Evolutionary conservation across 164 flowering plant genomes (phyloP).

Genomic region (Paratinospora sagittata): DNA sequence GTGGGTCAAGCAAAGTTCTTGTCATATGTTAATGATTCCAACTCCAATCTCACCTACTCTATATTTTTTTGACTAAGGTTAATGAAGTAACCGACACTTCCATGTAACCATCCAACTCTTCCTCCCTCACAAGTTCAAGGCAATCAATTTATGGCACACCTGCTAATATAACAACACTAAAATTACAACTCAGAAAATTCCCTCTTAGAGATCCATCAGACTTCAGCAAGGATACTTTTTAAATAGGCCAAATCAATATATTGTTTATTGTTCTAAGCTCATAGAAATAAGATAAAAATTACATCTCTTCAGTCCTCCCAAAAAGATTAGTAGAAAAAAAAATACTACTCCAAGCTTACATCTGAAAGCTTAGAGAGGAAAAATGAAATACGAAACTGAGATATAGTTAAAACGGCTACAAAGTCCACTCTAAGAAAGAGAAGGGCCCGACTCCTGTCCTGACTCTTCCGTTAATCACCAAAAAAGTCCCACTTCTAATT

Average conservation of each 20-base stretch:
- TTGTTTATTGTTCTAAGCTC: conserved; percentile 13
- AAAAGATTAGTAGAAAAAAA: not conserved
- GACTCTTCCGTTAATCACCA: not conserved
- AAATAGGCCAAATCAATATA: not conserved
- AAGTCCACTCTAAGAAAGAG: not conserved
- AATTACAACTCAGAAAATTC: too few relatives aligned
- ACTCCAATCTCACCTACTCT: too few relatives aligned
- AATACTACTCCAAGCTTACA: conserved; percentile 10
- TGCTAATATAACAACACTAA: too few relatives aligned
- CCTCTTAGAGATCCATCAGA: too few relatives aligned
- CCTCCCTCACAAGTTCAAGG: too few relatives aligned
- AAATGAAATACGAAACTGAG: not conserved
- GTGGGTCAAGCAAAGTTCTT: too few relatives aligned
- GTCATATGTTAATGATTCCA: too few relatives aligned
- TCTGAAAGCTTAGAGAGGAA: conserved; percentile 2
- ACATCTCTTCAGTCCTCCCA: not conserved
- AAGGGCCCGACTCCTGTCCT: not conserved
- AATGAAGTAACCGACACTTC: too few relatives aligned
- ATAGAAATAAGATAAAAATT: conserved; percentile 1
- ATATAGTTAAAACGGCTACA: not conserved
- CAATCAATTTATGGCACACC: too few relatives aligned
- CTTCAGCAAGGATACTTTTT: too few relatives aligned
- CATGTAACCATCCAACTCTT: too few relatives aligned
- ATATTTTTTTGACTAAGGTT: too few relatives aligned
- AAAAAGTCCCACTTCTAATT: conserved; percentile 3